phyloP scores from a whole-genome alignment of 2,329 filamentous ascomycete species.

The Nemania diffusa region DNA sequence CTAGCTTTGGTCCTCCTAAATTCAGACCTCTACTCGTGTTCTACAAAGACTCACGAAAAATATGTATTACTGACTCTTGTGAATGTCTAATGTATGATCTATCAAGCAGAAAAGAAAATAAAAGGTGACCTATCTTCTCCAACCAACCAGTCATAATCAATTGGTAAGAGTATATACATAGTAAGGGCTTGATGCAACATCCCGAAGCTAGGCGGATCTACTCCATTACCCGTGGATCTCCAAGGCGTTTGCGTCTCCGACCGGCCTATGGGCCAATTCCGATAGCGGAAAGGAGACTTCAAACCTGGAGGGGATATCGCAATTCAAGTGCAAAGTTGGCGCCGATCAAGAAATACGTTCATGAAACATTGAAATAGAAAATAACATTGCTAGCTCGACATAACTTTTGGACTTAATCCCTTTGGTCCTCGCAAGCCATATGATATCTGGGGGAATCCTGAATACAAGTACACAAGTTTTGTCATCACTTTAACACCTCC shows the following conservation, averaged over 20 bases:
- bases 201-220: neutral
- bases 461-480: slow-evolving; percentile 52
- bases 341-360: neutral
- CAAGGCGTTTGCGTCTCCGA: neutral
- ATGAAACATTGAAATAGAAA: slow-evolving; percentile 8
- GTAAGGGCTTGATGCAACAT: neutral
- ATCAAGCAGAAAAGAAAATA: neutral
- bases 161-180: neutral
- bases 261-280: neutral
- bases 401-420: slow-evolving; percentile 40
- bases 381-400: slow-evolving; percentile 34
- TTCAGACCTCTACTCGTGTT: neutral
- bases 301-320: neutral
- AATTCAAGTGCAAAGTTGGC: neutral
- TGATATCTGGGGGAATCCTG: slow-evolving; percentile 48
- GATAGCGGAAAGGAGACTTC: slow-evolving; percentile 27
- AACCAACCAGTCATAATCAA: neutral
- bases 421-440: slow-evolving; percentile 37
- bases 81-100: neutral
- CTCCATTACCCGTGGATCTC: slow-evolving; percentile 17
- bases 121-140: neutral
- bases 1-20: neutral
- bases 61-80: too few species aligned
- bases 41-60: too few species aligned
- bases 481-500: slow-evolving; percentile 35